Percentiles rank a stretch among this genome's conserved stretches.
Conservation (phyloP, 23 red algal species). For the Chondrus crispus region DNA sequence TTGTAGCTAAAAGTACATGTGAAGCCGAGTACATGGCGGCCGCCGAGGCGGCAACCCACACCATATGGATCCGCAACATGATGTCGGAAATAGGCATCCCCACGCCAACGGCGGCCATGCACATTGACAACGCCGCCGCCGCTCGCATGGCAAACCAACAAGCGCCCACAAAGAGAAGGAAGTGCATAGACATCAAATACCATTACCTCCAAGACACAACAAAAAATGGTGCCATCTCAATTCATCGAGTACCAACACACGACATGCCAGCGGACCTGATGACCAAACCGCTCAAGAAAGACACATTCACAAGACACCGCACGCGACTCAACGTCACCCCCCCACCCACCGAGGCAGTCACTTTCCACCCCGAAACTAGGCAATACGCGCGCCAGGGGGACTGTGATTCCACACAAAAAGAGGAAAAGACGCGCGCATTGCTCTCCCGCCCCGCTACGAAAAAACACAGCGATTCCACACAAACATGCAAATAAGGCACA, state of each 20-base stretch:
- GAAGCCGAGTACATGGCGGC: background rate
- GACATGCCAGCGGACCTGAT: background rate
- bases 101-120: too few species aligned
- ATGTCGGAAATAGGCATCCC: background rate
- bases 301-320: background rate
- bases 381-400: too few species aligned
- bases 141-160: background rate
- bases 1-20: background rate
- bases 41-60: background rate
- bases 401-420: too few species aligned
- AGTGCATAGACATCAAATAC: background rate
- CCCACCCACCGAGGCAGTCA: too few species aligned
- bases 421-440: too few species aligned
- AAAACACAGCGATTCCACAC: too few species aligned
- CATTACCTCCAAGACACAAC: background rate
- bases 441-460: too few species aligned
- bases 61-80: background rate
- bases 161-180: background rate
- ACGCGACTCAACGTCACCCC: background rate
- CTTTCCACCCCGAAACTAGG: too few species aligned
- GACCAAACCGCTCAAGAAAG: background rate
- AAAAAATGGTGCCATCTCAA: background rate
- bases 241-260: background rate
- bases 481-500: too few species aligned
- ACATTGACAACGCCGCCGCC: background rate